Evolutionary conservation across 345 rosid genomes (phyloP), one percentile per base, ranked within the genome.

Genomic region (Brassica incana): DNA sequence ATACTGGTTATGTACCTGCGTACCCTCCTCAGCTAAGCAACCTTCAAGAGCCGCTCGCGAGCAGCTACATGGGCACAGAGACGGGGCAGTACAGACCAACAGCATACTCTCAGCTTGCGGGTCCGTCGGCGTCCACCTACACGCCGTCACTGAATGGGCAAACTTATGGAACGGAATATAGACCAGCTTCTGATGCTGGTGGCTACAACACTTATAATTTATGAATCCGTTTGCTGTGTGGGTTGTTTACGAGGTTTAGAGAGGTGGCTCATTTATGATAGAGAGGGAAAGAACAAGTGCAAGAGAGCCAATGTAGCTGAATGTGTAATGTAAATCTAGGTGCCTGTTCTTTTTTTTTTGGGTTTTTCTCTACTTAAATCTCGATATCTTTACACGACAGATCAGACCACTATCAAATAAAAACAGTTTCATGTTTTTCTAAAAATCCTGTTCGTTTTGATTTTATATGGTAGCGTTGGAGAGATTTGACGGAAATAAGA

Each of bases 21-120:
- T 82, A 82, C 33, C 84, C 74, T 71, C 67, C 81, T 81, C 85
- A 82, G 77, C 64, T 78, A 58, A 59, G 69, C 33, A 74, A 67
- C 56, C 77, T 56, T 43, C 76, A 75, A 75, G 83, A 75, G 45
- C 69, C 80, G 0, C 72, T 80, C 45, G 20, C 77, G 2, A 75
- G 73, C 52, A 75, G 64, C 73, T 80, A 45, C 74, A 25, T 81
- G 69, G 74, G 74, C 73, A 25, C 80, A 3, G 84, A 81, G 73
- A 36, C 70, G 15, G 59, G 5, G 65, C 80, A 76, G 35, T 72
- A 76, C 29, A 81, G 80, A 72, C 77, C 80, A 45, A 27, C 80
- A 15, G 35, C 77, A 48, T 76, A 81, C 73, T 25, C 80, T 76
- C 83, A 80, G 77, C 69, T 40, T 36, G 73, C 25, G 29, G 77